A percentile compares a stretch with the other conserved stretches of the same genome.
Conservation (phyloP, 495 filamentous ascomycete genomes). For the Aspergillus nidulans region DNA sequence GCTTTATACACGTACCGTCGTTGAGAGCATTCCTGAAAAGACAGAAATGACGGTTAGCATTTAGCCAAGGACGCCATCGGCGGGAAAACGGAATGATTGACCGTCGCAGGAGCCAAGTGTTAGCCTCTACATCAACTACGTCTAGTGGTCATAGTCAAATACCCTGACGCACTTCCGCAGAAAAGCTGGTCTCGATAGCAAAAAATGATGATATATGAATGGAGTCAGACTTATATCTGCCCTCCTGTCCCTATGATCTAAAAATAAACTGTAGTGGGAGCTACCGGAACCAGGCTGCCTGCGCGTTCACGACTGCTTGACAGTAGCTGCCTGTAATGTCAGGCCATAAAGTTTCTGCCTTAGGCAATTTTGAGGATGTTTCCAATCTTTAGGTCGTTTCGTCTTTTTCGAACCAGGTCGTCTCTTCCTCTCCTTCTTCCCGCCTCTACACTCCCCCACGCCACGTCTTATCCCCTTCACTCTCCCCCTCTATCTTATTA, state of each 20-base stretch:
- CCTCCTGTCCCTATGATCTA: background rate
- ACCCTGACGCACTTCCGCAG: background rate
- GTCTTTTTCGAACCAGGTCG: slow-evolving; percentile 21
- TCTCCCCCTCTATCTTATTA: slow-evolving; percentile 11
- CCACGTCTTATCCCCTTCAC: slow-evolving; percentile 17
- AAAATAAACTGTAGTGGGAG: slow-evolving; percentile 13
- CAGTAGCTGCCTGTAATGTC: slow-evolving; percentile 12
- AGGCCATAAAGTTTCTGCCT: slow-evolving; percentile 13
- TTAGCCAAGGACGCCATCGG: slow-evolving; percentile 6
- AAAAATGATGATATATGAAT: background rate
- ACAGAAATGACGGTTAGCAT: background rate
- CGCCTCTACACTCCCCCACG: slow-evolving; percentile 15
- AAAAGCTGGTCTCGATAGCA: background rate
- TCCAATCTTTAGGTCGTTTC: slow-evolving; percentile 21
- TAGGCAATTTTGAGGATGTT: slow-evolving; percentile 22
- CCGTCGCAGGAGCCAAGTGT: slow-evolving; percentile 11
- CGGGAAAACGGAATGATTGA: background rate
- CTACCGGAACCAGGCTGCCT: slow-evolving; percentile 14
- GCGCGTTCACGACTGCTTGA: background rate
- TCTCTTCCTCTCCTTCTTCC: slow-evolving; percentile 14
- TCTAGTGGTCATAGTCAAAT: background rate
- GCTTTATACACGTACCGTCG: background rate
- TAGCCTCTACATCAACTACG: slow-evolving; percentile 8
- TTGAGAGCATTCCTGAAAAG: background rate
- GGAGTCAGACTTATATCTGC: background rate